Conservation (phyloP, 2,329 filamentous ascomycete species). For the Scedosporium apiospermum region DNA sequence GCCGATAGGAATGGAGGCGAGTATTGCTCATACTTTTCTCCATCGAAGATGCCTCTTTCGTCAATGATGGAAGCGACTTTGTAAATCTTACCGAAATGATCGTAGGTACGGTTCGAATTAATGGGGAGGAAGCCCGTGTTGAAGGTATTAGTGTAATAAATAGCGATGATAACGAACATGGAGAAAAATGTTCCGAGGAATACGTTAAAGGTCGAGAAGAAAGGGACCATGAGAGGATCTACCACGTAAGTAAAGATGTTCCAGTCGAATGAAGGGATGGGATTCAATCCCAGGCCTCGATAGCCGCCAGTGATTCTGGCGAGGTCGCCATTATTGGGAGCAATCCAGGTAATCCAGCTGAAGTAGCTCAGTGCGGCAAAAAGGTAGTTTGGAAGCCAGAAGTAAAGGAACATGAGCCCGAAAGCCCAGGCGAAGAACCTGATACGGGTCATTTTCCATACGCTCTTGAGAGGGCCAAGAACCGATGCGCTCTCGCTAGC, state of each 20-base stretch:
- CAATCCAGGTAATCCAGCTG: constrained; percentile 49
- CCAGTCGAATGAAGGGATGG: constrained; percentile 38
- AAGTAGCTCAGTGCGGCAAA: constrained; percentile 43
- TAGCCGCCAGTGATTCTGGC: constrained; percentile 33
- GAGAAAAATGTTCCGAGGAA: constrained; percentile 20
- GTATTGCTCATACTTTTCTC: constrained; percentile 27
- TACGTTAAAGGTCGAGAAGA: constrained; percentile 25
- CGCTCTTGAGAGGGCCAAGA: constrained; percentile 30
- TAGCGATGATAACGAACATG: constrained; percentile 18
- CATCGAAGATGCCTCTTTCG: constrained; percentile 24
- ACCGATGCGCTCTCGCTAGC: constrained; percentile 23
- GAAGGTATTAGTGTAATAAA: constrained; percentile 24
- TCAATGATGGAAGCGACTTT: constrained; percentile 26
- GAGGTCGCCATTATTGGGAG: constrained; percentile 32
- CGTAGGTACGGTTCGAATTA: constrained; percentile 28
- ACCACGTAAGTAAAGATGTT: constrained; percentile 23
- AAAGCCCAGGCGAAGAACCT: constrained; percentile 43
- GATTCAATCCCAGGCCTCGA: constrained; percentile 35
- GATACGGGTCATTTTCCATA: constrained; percentile 38
- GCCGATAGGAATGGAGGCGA: constrained; percentile 32
- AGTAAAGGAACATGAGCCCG: constrained; percentile 45
- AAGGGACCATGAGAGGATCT: constrained; percentile 27
- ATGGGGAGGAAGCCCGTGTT: constrained; percentile 28
- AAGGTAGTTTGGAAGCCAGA: constrained; percentile 49
- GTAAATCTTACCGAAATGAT: constrained; percentile 28